Conservation (phyloP, 345 rosid genomes). For the Euphorbia pulcherrima region DNA sequence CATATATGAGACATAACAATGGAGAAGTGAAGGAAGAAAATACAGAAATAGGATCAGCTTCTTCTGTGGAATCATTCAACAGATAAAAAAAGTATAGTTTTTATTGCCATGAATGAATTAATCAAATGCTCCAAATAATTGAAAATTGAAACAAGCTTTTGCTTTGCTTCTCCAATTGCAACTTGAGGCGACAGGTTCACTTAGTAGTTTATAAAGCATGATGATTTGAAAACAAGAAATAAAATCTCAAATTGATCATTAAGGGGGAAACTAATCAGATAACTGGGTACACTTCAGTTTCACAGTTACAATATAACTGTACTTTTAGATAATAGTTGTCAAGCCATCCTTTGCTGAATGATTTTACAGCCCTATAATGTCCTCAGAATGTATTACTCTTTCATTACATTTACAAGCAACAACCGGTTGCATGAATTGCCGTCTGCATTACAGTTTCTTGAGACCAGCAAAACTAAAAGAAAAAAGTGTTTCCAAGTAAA, state of each 20-base stretch:
- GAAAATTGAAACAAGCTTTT: not conserved
- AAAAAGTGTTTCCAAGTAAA: no score
- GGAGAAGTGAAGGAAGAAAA: not conserved
- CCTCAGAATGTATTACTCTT: not conserved
- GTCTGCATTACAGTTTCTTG: not conserved
- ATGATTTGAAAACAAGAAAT: not conserved
- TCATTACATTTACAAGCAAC: not conserved
- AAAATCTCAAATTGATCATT: not conserved
- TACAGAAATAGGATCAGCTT: not conserved
- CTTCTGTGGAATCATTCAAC: not conserved
- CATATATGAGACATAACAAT: not conserved
- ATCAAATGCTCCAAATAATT: not conserved
- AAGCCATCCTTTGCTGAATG: not conserved
- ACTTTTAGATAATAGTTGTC: not conserved
- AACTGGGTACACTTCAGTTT: not conserved
- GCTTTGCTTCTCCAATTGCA: not conserved
- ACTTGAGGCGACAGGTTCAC: not conserved
- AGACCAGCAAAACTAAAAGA: not conserved
- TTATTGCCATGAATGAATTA: not conserved
- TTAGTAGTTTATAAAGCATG: not conserved
- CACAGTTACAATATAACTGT: not conserved
- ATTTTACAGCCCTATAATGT: not conserved
- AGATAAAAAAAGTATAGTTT: not conserved
- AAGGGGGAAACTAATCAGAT: not conserved
- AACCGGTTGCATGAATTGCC: not conserved